Conservation (phyloP, 495 filamentous ascomycete species). For the Penicillium crystallinum region DNA sequence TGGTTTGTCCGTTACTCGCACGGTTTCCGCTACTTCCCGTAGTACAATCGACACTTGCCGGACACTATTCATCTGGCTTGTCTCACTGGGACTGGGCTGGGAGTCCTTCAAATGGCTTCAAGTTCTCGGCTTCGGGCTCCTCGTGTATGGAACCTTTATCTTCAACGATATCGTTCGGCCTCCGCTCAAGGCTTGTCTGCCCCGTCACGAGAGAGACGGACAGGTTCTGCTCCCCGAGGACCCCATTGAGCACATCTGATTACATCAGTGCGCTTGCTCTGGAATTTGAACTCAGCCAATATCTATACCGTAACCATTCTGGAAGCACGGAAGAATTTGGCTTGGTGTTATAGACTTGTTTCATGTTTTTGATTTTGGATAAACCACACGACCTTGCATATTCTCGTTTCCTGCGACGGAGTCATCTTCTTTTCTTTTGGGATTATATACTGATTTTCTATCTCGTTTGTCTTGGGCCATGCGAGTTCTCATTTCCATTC, state of each 20-base stretch:
- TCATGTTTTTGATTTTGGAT: background rate
- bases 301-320: background rate
- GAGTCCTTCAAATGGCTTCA: conserved; percentile 98
- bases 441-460: background rate
- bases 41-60: conserved; percentile 97
- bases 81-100: conserved; percentile 90
- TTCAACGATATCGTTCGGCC: conserved; percentile 90
- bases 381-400: conserved; percentile 5
- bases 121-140: conserved; percentile 76
- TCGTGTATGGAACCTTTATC: conserved; percentile 95
- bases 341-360: background rate
- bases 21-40: conserved; percentile 82
- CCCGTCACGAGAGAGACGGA: conserved; percentile 24
- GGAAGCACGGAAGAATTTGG: background rate
- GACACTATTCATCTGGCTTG: conserved; percentile 97
- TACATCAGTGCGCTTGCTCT: background rate
- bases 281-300: background rate
- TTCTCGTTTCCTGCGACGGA: background rate
- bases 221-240: conserved; percentile 77
- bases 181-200: conserved; percentile 62
- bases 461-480: background rate
- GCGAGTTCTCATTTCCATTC: background rate
- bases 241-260: conserved; percentile 69
- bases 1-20: conserved; percentile 83
- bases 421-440: background rate